A percentile compares a stretch with the other conserved stretches of the same genome.
phyloP scores from a whole-genome alignment of 2,329 filamentous ascomycete genomes.

The Exserohilum turcica region DNA sequence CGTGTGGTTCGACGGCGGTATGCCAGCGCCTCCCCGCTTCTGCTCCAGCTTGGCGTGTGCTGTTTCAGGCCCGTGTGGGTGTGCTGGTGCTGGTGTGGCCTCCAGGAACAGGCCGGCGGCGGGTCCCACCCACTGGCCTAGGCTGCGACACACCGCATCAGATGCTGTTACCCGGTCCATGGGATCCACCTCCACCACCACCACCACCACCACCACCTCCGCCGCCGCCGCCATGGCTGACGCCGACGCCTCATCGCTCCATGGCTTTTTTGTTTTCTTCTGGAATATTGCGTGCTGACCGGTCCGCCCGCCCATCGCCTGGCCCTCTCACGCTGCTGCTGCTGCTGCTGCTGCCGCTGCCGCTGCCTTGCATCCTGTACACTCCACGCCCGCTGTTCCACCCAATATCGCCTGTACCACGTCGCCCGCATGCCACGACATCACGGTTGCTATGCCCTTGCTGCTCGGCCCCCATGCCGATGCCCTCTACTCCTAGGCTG shows the following conservation, averaged over 20 bases:
- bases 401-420: slow-evolving; percentile 24
- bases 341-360: neutral
- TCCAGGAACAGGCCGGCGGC: slow-evolving; percentile 22
- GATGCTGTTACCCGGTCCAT: slow-evolving; percentile 14
- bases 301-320: slow-evolving; percentile 8
- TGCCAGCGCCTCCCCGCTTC: slow-evolving; percentile 19
- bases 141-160: slow-evolving; percentile 34
- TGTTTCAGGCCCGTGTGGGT: slow-evolving; percentile 37
- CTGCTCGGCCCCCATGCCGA: slow-evolving; percentile 11
- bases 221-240: neutral
- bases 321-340: too few relatives aligned
- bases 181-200: slow-evolving; percentile 8
- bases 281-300: slow-evolving; percentile 14
- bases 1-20: slow-evolving; percentile 20
- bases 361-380: too few relatives aligned
- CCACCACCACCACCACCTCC: neutral
- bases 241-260: neutral
- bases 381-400: neutral
- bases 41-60: slow-evolving; percentile 27
- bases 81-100: too few relatives aligned
- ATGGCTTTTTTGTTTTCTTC: slow-evolving; percentile 14
- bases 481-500: too few relatives aligned
- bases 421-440: slow-evolving; percentile 28
- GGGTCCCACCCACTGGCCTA: slow-evolving; percentile 8
- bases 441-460: too few relatives aligned